A percentile compares a stretch with the other conserved stretches of the same genome.
Conservation (phyloP, 2,329 filamentous ascomycete species). For the Xylariaceae sp. region DNA sequence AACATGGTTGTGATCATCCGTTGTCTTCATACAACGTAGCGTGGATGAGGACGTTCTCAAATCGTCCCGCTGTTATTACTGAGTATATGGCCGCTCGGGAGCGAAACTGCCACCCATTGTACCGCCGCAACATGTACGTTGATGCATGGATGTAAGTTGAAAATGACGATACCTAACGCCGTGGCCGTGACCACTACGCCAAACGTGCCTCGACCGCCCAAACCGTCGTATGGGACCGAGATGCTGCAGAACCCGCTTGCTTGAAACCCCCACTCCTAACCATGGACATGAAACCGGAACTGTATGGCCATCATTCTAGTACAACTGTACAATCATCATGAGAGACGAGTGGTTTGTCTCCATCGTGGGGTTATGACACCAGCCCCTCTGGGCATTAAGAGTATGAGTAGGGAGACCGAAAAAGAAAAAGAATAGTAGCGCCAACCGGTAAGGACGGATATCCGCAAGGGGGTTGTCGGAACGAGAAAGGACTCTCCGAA, state of each 20-base stretch:
- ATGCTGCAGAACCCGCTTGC: conserved; percentile 27
- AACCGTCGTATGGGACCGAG: conserved; percentile 21
- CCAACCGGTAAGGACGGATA: background rate
- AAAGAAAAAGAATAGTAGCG: background rate
- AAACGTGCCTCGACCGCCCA: conserved; percentile 24
- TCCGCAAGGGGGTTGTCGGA: background rate
- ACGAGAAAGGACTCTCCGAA: background rate
- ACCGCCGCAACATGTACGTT: conserved; percentile 13
- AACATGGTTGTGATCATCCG: background rate
- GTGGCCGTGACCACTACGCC: conserved; percentile 28
- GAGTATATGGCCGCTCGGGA: conserved; percentile 10
- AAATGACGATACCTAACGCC: conserved; percentile 25
- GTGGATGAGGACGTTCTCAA: background rate
- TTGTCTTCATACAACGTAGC: conserved; percentile 3
- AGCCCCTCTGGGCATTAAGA: background rate
- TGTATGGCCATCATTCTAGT: conserved; percentile 26
- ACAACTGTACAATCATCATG: conserved; percentile 21
- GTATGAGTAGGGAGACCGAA: background rate
- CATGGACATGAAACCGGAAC: conserved; percentile 23
- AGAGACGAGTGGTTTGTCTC: conserved; percentile 1
- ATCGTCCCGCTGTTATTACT: background rate
- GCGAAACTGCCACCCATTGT: conserved; percentile 9
- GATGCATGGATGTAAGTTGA: conserved; percentile 25
- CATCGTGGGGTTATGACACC: background rate
- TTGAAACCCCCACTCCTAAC: conserved; percentile 23